Evolutionary conservation across 805 yeast species (phyloP).

Genomic region (Jamesozyma piceae): DNA sequence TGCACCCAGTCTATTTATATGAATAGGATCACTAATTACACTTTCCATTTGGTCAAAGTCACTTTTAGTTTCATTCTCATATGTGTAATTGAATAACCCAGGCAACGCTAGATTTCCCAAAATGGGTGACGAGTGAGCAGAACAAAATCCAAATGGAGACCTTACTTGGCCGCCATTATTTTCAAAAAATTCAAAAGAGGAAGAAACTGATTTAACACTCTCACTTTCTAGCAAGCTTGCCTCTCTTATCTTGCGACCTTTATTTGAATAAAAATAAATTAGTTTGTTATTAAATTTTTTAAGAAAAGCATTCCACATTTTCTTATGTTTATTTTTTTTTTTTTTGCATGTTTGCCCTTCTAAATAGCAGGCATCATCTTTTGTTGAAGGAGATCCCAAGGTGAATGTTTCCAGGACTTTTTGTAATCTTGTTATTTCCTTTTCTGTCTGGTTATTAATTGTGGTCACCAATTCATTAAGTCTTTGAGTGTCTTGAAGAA

Average conservation of each 20-base stretch:
- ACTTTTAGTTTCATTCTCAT: neutral
- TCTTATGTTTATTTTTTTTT: neutral
- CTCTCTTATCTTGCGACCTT: neutral
- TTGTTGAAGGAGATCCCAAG: neutral
- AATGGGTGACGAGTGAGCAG: neutral
- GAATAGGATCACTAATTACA: neutral
- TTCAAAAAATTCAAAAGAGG: neutral
- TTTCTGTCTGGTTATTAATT: constrained; percentile 4
- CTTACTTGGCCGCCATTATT: neutral
- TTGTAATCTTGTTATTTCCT: constrained; percentile 5
- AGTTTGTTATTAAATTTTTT: neutral
- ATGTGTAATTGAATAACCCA: neutral
- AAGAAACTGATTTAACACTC: too few species aligned
- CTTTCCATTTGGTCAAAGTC: neutral
- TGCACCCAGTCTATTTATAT: too few species aligned
- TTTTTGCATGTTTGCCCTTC: neutral
- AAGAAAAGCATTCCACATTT: neutral
- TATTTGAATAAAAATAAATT: neutral
- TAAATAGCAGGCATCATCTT: neutral
- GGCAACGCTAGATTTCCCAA: neutral
- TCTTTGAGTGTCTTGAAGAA: neutral
- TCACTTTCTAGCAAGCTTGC: neutral
- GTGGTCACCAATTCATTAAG: constrained; percentile 2
- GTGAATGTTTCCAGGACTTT: constrained; percentile 4
- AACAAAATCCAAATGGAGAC: neutral